Base-by-base conservation (phyloP, 2,329 filamentous ascomycete species). In the Penicillium sp. region DNA sequence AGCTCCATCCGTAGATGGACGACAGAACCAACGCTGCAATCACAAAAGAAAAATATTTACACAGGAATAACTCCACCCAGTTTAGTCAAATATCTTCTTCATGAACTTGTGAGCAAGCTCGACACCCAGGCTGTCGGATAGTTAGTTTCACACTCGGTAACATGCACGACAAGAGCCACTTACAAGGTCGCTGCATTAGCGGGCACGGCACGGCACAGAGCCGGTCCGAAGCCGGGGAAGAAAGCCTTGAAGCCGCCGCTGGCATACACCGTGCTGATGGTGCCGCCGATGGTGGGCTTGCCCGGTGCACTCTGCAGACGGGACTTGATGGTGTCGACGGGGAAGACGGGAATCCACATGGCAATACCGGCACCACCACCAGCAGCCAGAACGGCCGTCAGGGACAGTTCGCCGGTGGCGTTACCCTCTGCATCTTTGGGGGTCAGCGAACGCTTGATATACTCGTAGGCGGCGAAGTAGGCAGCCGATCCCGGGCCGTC, bases 261-360 rank as follows among this genome's bases (percentile, higher is more conserved):
- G 31, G 77, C 83, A 67, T 95, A 95, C n/a, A 98, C 77, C 47
- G 89, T 83, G 57, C 81, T 80, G 44, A 98, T 81, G 28, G 93
- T 89, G 6, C 87, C 84, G 13, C 84, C 81, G 44, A 98, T 82
- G 0, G 87, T 89, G 43, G 90, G 85, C 60, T 86, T 86, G 42
- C 89, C 90, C 65, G 93, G 88, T 37, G 89, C 89, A 38, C 89
- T 95, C 79, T 98, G 93, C 68, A 98, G 75, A 32, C 91, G 80
- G 56, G 86, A 91, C 82, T 98, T 98, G 75, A 98, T 85, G 0
- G 93, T 98, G 67, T 98, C 93, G 57, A 98, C 81, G 20, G 93
- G 93, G 81, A 98, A 98, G 37, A 98, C 91, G 46, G 93, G 91
- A 60, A 96, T 93, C 93, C 93, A 98, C 93, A 98, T 98, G 55